Evolutionary conservation across 2,329 filamentous ascomycete genomes (phyloP), one percentile per base, ranked within the genome.

Genomic region (Stagonosporopsis cucurbitacearum): DNA sequence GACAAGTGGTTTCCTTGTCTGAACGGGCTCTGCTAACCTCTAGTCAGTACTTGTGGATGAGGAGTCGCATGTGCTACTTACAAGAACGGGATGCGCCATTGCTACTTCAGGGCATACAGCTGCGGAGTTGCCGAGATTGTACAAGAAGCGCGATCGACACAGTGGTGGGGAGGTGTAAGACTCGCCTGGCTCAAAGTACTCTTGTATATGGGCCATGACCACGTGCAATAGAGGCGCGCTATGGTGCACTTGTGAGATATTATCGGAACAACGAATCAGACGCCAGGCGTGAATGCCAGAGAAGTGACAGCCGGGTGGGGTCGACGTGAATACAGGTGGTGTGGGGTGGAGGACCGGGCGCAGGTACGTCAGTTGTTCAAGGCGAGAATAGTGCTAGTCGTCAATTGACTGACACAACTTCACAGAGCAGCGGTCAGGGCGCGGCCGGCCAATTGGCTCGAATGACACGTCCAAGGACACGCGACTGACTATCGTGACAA

Each of bases 351-450:
- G 50, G 45, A 44, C 35, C 46, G 47, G 62, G 53, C 44, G 54
- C 53, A 52, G 59, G 44, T 55, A 46, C 49, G 46, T 63, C 50
- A 54, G 59, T 59, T 41, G 66, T 63, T 65, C 63, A 67, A 60
- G 42, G 48, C 46, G 42, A 50, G 47, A 39, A 39, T 49, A 50
- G 48, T 54, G 28, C 61, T 53, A 66, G 63, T 67, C 60, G 66
- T 54, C 56, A 39, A 57, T 58, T 58, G 57, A 55, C 53, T 43
- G 50, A 52, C 53, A 65, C 63, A 57, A 58, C 68, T 62, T 66
- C 62, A 67, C 69, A 58, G 48, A 52, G 51, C 23, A 60, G 64
- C 65, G 64, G 65, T 67, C 55, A 62, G 48, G 43, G 45, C 43
- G 44, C 51, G 60, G 47, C 41, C 19, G 41, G 30, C 36, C 26